Percentiles rank a stretch among this genome's conserved stretches.
phyloP scores from a whole-genome alignment of 2,329 filamentous ascomycete genomes.

The Tympanopsis confertula region DNA sequence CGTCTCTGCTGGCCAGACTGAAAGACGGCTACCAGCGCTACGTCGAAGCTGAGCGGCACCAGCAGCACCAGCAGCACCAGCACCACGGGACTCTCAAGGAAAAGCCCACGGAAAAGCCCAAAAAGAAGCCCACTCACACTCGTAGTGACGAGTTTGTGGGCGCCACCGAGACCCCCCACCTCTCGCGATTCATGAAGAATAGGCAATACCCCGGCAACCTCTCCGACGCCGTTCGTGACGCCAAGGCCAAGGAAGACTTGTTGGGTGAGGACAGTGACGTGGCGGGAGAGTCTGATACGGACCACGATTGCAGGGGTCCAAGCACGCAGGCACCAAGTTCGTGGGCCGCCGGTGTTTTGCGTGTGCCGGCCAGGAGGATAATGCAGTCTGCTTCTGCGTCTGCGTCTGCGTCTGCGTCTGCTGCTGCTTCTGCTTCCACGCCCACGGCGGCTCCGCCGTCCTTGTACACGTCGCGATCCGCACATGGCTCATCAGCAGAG shows the following conservation, averaged over 20 bases:
- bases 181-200: slow-evolving; percentile 53
- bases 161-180: slow-evolving; percentile 49
- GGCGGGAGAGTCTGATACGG: slow-evolving; percentile 40
- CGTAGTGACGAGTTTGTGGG: slow-evolving; percentile 28
- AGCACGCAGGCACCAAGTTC: slow-evolving; percentile 22
- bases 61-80: slow-evolving; percentile 33
- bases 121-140: slow-evolving; percentile 14
- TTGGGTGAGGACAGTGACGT: slow-evolving; percentile 36
- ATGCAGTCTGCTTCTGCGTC: neutral
- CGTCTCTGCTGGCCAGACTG: slow-evolving; percentile 38
- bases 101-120: slow-evolving; percentile 8
- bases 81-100: slow-evolving; percentile 15
- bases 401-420: too few relatives aligned
- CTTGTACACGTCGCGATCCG: slow-evolving; percentile 12
- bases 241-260: slow-evolving; percentile 38
- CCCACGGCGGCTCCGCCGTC: slow-evolving; percentile 5
- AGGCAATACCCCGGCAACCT: slow-evolving; percentile 52
- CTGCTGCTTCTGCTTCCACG: neutral
- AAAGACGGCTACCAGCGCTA: slow-evolving; percentile 17
- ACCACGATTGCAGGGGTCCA: slow-evolving; percentile 29
- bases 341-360: slow-evolving; percentile 10
- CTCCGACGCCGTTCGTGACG: slow-evolving; percentile 42
- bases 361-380: slow-evolving; percentile 4
- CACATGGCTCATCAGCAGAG: slow-evolving; percentile 11
- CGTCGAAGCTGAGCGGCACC: too few relatives aligned